Base-by-base conservation (phyloP, 1,284 basidiomycete genomes). In the Microbotryum intermedium region DNA sequence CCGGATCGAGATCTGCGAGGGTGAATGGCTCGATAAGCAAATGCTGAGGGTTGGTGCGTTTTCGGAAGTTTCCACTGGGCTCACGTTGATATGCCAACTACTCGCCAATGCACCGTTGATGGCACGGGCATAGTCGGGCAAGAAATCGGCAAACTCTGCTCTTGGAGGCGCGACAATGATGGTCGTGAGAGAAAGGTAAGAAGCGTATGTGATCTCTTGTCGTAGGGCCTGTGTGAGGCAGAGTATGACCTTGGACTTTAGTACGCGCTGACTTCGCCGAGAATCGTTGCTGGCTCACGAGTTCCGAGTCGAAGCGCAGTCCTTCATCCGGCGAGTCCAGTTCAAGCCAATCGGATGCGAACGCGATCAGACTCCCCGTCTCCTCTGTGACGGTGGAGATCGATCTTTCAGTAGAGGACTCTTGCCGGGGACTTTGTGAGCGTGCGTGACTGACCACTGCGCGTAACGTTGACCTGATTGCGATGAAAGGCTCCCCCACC, bases 241-340 rank as follows among this genome's bases (percentile, higher is more conserved):
- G 26, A 16, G 13, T 5, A 54, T 9, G 16, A 21, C 46, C 21
- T 28, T 13, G 26, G 6, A 26, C 20, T 23, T 20, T 53, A 20
- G 50, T 29, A 44, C n/a, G n/a, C n/a, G n/a, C n/a, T n/a, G n/a
- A n/a, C n/a, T n/a, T n/a, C n/a, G n/a, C n/a, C 46, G 42, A 20
- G 34, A n/a, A 44, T 13, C 18, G 6, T 23, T 43, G 13, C 39
- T 79, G n/a, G n/a, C 85, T 74, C 74, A 91, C 90, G 60, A 95
- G 86, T 77, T 97, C 95, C 55, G 91, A 87, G 72, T 99, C 95
- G 70, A 94, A 88, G 50, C 95, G 84, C 60, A 98, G 87, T 78
- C 93, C 93, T 72, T 93, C 90, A 75, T 97, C 92, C 1, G 82
- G 78, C 13, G 90, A 86, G 76, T 99, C 95, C 46, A 98, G 80